Percentiles rank a stretch among this genome's conserved stretches.
Evolutionary conservation across 2,329 filamentous ascomycete genomes (phyloP).

Genomic region (Verruconis gallopava): DNA sequence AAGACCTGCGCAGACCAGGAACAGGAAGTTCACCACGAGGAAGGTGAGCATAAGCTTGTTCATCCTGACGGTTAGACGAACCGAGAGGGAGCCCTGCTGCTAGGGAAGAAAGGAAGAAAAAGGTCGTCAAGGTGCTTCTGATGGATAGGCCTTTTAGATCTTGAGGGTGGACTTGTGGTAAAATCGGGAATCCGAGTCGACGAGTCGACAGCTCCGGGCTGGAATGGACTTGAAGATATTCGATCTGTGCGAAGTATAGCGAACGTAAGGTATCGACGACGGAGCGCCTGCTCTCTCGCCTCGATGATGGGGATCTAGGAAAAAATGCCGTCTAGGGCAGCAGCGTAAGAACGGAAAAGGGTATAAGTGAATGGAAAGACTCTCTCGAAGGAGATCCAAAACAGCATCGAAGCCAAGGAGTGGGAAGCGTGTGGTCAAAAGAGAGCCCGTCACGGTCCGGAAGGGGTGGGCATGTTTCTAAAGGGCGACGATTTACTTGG

Average conservation of each 20-base stretch:
- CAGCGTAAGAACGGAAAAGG: too few species aligned
- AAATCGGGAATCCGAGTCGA: too few species aligned
- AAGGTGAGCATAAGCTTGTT: constrained; percentile 42
- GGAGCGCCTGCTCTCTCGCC: neutral
- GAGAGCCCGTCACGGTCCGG: neutral
- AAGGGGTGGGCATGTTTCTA: neutral
- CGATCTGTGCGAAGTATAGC: neutral
- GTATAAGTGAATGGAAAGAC: neutral
- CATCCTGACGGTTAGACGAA: constrained; percentile 25
- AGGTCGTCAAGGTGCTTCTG: too few species aligned
- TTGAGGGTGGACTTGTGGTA: too few species aligned
- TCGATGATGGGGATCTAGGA: too few species aligned
- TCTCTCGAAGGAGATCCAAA: too few species aligned
- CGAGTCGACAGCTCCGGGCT: neutral
- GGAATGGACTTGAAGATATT: neutral
- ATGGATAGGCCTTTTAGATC: too few species aligned
- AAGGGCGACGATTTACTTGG: neutral
- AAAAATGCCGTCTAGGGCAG: constrained; percentile 1
- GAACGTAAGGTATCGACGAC: constrained; percentile 1
- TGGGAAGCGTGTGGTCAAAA: neutral
- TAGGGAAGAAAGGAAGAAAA: too few species aligned
- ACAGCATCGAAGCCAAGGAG: too few species aligned
- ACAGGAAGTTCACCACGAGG: constrained; percentile 37
- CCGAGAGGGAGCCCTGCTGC: neutral
- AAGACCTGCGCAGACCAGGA: constrained; percentile 38